Conservation (phyloP, 2,329 filamentous ascomycete genomes). For the Monosporascus cannonballus region DNA sequence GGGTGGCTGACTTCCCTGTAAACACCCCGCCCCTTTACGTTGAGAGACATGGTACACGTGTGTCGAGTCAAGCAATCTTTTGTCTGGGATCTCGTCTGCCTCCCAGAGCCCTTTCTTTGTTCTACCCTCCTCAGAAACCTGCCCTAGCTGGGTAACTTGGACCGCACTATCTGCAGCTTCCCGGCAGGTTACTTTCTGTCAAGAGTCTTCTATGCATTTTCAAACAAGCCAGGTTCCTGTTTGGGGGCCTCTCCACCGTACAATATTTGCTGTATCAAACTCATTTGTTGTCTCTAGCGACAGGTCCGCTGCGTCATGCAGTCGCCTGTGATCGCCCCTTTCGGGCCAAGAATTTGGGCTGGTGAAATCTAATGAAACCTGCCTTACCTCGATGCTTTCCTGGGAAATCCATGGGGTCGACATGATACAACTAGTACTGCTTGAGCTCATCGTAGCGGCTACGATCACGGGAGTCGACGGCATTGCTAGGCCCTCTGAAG, state of each 20-base stretch:
- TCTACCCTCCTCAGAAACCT: constrained; percentile 31
- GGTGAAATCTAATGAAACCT: constrained; percentile 34
- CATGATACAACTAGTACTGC: constrained; percentile 19
- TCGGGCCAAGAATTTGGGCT: constrained; percentile 27
- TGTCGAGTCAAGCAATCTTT: constrained; percentile 48
- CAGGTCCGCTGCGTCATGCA: constrained; percentile 32
- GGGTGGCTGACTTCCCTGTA: constrained; percentile 3
- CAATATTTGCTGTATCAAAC: constrained; percentile 38
- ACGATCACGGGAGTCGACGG: constrained; percentile 21
- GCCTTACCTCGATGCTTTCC: constrained; percentile 29
- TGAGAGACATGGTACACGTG: constrained; percentile 38
- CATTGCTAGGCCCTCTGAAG: constrained; percentile 16
- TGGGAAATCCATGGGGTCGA: constrained; percentile 16
- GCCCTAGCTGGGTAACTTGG: constrained; percentile 30
- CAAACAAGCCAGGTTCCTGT: constrained; percentile 36
- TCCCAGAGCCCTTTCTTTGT: constrained; percentile 38
- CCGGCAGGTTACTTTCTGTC: constrained; percentile 36
- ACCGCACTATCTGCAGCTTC: constrained; percentile 42
- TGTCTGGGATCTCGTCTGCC: constrained; percentile 29
- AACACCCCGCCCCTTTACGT: constrained; percentile 12
- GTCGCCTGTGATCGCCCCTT: constrained; percentile 34
- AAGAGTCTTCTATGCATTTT: constrained; percentile 29
- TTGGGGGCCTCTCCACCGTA: constrained; percentile 28
- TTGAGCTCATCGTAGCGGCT: constrained; percentile 19
- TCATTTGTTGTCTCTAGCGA: constrained; percentile 30